Base-by-base conservation (phyloP, 495 filamentous ascomycete genomes). In the Penicillium bovifimosum region DNA sequence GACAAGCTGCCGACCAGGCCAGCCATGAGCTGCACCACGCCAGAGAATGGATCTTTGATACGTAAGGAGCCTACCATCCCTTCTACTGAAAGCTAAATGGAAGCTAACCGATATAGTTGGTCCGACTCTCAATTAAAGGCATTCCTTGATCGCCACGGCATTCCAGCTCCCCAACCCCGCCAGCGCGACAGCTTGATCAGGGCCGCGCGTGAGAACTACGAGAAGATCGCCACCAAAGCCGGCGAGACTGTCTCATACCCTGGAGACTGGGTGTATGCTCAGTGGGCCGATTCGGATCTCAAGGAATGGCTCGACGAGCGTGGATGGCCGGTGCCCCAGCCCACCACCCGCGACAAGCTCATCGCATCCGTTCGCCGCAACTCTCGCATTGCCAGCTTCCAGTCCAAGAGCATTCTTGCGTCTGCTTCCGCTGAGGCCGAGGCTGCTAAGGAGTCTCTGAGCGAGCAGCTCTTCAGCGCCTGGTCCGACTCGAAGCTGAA, bases 11-110 rank as follows among this genome's bases (percentile, higher is more conserved):
- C 47, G 88, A 91, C 26, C 81, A 86, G 36, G 76, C 86, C 13
- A 76, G 86, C 24, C 75, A 82, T 16, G 82, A 89, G 11, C 87
- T 86, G 69, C 69, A 76, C 16, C 84, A 77, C 59, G 81, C 90
- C 7, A 87, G 84, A 67, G 86, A 91, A 56, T 98, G 93, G 93
- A 86, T 98, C 55, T 88, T 98, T 69, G 90, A 97, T 69, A 87
- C 80, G 77, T 97, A 77, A 76, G 84, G 76, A 9, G 16, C 8
- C n/a, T 26, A 44, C 26, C 14, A 27, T 31, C n/a, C 2, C 13
- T 18, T 11, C 10, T 47, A 28, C 16, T 35, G 11, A 28, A 50
- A 41, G 26, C 16, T 35, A 9, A 28, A 50, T 42, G 26, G 48
- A 49, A 48, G 26, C 58, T 58, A 46, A 73, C 59, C 54, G 26